Percentiles rank a stretch among this genome's conserved stretches.
These are phyloP conservation scores for Kondoa subrosea DNA, from an alignment of 768 basidiomycete genomes.

Conservation along the genomic window DNA sequence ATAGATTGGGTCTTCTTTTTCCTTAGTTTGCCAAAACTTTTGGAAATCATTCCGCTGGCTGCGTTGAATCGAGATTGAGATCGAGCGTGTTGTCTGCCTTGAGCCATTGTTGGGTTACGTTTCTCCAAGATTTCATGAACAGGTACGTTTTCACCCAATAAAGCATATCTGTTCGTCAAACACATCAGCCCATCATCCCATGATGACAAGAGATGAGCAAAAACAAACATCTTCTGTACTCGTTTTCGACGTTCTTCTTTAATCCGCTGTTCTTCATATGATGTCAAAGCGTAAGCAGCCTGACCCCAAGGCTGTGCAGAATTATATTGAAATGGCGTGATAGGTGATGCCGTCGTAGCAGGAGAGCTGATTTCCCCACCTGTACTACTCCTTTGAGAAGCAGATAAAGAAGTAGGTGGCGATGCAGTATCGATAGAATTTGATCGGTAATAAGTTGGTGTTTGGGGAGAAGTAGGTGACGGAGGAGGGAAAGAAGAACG, in stretches of 20 bases:
- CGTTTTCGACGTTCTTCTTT: slow-evolving; percentile 19
- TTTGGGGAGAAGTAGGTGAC: too few relatives aligned
- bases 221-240: slow-evolving; percentile 16
- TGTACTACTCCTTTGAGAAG: neutral
- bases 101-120: neutral
- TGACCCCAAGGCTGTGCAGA: neutral
- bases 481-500: slow-evolving; percentile 4
- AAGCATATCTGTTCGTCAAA: slow-evolving; percentile 2
- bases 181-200: too few relatives aligned
- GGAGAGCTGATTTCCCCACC: neutral
- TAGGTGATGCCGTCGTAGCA: neutral
- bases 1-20: neutral
- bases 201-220: neutral
- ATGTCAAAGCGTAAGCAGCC: neutral
- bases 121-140: slow-evolving; percentile 1
- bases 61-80: neutral
- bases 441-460: too few relatives aligned
- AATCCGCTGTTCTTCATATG: neutral
- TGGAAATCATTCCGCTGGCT: neutral
- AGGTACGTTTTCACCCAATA: slow-evolving; percentile 21
- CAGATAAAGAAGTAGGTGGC: neutral
- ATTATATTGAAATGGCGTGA: neutral
- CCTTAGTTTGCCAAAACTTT: neutral
- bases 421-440: neutral
- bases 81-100: neutral